Evolutionary conservation across 2,329 filamentous ascomycete genomes (phyloP).

Genomic region (Raffaelea deltoideospora): DNA sequence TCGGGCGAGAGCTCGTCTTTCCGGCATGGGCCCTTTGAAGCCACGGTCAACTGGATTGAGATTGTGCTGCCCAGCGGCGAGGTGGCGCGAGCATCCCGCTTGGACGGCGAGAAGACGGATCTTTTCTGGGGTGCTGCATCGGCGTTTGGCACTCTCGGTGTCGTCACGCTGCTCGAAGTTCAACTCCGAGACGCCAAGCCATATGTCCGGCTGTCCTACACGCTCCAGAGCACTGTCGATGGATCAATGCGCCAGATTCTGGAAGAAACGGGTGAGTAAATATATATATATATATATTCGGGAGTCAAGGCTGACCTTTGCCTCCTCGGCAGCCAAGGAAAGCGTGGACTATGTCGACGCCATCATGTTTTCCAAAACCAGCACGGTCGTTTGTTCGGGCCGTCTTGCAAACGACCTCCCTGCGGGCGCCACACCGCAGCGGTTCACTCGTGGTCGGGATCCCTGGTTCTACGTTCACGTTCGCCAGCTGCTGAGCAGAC

Average conservation of each 20-base stretch:
- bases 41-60: slow-evolving; percentile 45
- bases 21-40: slow-evolving; percentile 50
- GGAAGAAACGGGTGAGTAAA: slow-evolving; percentile 8
- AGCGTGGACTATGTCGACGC: slow-evolving; percentile 50
- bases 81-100: slow-evolving; percentile 28
- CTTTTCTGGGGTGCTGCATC: slow-evolving; percentile 44
- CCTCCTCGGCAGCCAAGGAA: background rate
- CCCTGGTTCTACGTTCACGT: slow-evolving; percentile 65
- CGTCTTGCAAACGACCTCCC: slow-evolving; percentile 33
- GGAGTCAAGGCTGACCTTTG: too few relatives aligned
- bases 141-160: slow-evolving; percentile 43
- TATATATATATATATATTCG: too few relatives aligned
- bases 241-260: slow-evolving; percentile 21
- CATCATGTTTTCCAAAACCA: slow-evolving; percentile 42
- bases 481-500: slow-evolving; percentile 21
- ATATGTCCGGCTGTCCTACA: slow-evolving; percentile 42
- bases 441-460: slow-evolving; percentile 43
- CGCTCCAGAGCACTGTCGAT: slow-evolving; percentile 23
- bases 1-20: slow-evolving; percentile 54
- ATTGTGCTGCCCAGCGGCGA: slow-evolving; percentile 46
- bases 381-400: slow-evolving; percentile 46
- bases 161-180: slow-evolving; percentile 44
- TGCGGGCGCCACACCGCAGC: slow-evolving; percentile 16
- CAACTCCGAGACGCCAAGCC: slow-evolving; percentile 35
- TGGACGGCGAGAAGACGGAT: slow-evolving; percentile 26